A percentile compares a stretch with the other conserved stretches of the same genome.
Evolutionary conservation across 2,329 filamentous ascomycete genomes (phyloP).

Genomic region (Trichoderma hamatum): DNA sequence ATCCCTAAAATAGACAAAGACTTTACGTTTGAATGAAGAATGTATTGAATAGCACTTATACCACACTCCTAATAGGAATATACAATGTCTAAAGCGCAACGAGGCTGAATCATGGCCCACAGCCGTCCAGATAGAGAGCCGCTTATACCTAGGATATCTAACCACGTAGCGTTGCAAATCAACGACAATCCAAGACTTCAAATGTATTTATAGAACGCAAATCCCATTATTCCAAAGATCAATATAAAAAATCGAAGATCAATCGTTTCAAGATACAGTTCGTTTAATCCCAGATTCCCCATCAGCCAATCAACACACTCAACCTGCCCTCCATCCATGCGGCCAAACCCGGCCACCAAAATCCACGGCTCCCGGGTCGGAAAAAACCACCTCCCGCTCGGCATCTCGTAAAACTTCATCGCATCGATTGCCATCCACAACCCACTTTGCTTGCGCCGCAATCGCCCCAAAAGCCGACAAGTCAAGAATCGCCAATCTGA

Average conservation of each 20-base stretch:
- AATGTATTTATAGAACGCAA: background rate
- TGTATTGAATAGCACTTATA: background rate
- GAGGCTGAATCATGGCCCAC: background rate
- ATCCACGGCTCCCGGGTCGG: no score
- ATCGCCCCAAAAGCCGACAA: background rate
- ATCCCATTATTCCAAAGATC: background rate
- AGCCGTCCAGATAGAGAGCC: background rate
- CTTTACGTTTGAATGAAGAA: no score
- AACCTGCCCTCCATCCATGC: background rate
- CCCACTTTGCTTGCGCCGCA: constrained; percentile 4
- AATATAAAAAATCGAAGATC: background rate
- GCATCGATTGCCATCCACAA: background rate
- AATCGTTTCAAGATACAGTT: background rate
- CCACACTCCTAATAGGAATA: background rate
- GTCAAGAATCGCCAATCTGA: background rate
- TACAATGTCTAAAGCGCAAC: background rate
- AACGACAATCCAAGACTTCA: background rate
- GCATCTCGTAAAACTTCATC: constrained; percentile 23
- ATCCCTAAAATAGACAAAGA: background rate
- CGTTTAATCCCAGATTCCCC: background rate
- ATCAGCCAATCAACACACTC: constrained; percentile 1
- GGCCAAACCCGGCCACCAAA: background rate
- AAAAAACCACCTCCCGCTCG: constrained; percentile 28
- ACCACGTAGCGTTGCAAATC: background rate
- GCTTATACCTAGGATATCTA: background rate